Conservation (phyloP, 2,329 filamentous ascomycete species). For the Clarireedia homoeocarpa region DNA sequence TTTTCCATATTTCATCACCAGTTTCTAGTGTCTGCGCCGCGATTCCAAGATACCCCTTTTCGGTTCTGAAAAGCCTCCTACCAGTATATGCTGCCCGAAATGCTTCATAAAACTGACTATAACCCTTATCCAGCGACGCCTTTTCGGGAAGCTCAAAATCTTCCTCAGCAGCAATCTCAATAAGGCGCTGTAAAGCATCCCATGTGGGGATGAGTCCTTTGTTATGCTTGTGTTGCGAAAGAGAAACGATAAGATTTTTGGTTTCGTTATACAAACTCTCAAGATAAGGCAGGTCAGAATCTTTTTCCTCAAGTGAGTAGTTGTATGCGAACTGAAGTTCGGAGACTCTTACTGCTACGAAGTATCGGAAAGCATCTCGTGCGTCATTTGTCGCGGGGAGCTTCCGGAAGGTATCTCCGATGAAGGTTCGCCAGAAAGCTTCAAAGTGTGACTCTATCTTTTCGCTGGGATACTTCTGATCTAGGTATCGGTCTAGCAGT, state of each 20-base stretch:
- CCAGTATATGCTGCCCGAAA: constrained; percentile 10
- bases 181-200: not conserved
- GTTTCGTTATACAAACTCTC: not conserved
- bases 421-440: constrained; percentile 12
- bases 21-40: not conserved
- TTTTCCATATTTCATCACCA: constrained; percentile 1
- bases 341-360: not conserved
- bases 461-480: not conserved
- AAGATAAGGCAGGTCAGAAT: not conserved
- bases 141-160: not conserved
- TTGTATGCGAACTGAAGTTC: not conserved
- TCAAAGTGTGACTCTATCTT: constrained; percentile 1
- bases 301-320: not conserved
- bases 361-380: not conserved
- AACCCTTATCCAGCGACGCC: not conserved
- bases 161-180: not conserved
- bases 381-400: not conserved
- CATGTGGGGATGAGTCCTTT: not conserved
- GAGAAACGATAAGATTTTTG: not conserved
- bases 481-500: not conserved
- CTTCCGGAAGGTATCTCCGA: constrained; percentile 12
- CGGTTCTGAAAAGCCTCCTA: constrained; percentile 6
- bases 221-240: not conserved
- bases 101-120: constrained; percentile 4
- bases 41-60: constrained; percentile 2